phyloP scores from a whole-genome alignment of 2,329 filamentous ascomycete species.

The Fonsecaea nubica region DNA sequence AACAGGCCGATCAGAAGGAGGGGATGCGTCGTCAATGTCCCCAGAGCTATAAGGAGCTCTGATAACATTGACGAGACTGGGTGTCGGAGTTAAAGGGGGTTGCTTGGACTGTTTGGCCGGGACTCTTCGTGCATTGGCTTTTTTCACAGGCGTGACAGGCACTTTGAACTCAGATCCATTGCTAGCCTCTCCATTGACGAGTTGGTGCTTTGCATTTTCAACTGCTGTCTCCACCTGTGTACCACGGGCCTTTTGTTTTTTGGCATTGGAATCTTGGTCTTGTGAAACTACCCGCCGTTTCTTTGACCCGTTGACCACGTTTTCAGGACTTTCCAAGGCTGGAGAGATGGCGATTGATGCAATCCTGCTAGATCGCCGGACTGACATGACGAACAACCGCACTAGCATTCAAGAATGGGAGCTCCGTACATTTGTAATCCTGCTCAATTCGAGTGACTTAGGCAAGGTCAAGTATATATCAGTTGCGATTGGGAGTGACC shows the following conservation, averaged over 20 bases:
- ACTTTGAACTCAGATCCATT: constrained; percentile 35
- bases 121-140: constrained; percentile 41
- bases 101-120: constrained; percentile 41
- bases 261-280: constrained; percentile 23
- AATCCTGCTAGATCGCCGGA: constrained; percentile 36
- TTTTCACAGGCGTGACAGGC: constrained; percentile 42
- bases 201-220: constrained; percentile 3
- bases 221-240: neutral
- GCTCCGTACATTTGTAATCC: constrained; percentile 1
- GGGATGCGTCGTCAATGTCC: constrained; percentile 49
- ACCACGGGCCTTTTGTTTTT: constrained; percentile 30
- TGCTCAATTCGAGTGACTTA: neutral
- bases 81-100: constrained; percentile 57
- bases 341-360: constrained; percentile 10
- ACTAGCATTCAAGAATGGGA: constrained; percentile 29
- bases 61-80: constrained; percentile 57
- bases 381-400: constrained; percentile 28
- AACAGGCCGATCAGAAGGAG: constrained; percentile 52
- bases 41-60: constrained; percentile 51
- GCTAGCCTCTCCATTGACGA: constrained; percentile 18
- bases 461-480: neutral
- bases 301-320: constrained; percentile 27
- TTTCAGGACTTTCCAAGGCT: neutral
- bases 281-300: constrained; percentile 34
- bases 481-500: neutral